A percentile compares a stretch with the other conserved stretches of the same genome.
These are phyloP conservation scores for Dryas integrifolia DNA, from an alignment of 331 rosid genomes.

Conservation along the genomic window DNA sequence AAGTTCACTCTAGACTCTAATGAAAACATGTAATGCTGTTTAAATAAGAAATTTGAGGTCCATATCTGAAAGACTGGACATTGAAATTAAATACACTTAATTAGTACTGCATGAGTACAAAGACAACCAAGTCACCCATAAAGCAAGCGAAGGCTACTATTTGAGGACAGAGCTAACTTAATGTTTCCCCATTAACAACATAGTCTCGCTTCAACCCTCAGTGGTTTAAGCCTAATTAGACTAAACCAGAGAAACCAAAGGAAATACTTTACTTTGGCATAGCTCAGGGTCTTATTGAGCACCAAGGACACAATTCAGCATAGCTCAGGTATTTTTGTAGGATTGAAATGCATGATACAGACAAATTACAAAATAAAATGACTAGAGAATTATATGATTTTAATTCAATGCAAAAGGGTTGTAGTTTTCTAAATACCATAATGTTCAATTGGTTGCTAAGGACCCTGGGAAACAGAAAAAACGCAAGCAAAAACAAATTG, in stretches of 20 bases:
- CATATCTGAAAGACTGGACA: conserved; percentile 5
- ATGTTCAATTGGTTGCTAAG: neutral
- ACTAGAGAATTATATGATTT: neutral
- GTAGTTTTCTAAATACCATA: neutral
- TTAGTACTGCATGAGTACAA: neutral
- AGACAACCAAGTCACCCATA: neutral
- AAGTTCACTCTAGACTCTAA: too few species aligned
- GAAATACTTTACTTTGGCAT: too few species aligned
- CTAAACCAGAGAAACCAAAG: neutral
- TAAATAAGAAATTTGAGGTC: too few species aligned
- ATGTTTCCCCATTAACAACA: neutral
- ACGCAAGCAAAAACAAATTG: neutral
- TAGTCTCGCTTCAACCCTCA: neutral
- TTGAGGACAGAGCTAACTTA: neutral
- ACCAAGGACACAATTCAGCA: neutral
- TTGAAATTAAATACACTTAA: neutral
- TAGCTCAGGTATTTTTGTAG: neutral
- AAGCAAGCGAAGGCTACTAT: neutral
- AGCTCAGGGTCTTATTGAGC: too few species aligned
- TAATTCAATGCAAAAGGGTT: neutral
- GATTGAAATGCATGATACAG: neutral
- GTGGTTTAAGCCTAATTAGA: neutral
- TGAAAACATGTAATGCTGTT: too few species aligned
- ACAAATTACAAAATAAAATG: neutral
- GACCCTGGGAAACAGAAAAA: neutral